Evolutionary conservation across 2,329 filamentous ascomycete genomes (phyloP).

Genomic region (Pyrenochaeta sp.): DNA sequence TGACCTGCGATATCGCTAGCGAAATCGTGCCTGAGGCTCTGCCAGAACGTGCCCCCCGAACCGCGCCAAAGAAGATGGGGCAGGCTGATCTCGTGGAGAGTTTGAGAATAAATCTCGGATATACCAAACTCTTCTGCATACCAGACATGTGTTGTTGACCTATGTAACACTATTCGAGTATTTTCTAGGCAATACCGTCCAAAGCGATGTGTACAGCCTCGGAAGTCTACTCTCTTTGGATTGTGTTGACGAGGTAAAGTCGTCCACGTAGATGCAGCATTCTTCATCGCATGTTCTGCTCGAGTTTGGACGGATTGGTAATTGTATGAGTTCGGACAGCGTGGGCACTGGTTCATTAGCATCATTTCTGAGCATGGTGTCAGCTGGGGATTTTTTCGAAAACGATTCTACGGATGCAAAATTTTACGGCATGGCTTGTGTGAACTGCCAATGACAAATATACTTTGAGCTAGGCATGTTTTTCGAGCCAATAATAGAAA

Average conservation of each 20-base stretch:
- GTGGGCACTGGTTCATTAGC: too few relatives aligned
- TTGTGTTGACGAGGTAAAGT: conserved; percentile 5
- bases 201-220: conserved; percentile 17
- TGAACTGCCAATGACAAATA: too few relatives aligned
- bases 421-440: too few relatives aligned
- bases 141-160: conserved; percentile 12
- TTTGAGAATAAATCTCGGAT: background rate
- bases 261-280: conserved; percentile 7
- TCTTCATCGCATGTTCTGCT: conserved; percentile 3
- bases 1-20: too few relatives aligned
- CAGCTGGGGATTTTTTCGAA: too few relatives aligned
- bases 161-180: conserved; percentile 11
- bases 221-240: conserved; percentile 3
- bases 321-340: too few relatives aligned
- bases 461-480: too few relatives aligned
- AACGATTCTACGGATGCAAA: too few relatives aligned
- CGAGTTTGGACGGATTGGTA: background rate
- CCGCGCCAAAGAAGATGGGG: background rate
- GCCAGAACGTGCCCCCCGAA: too few relatives aligned
- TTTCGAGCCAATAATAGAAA: too few relatives aligned
- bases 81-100: conserved; percentile 5
- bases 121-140: conserved; percentile 18
- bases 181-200: conserved; percentile 13
- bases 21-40: too few relatives aligned
- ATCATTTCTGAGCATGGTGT: too few relatives aligned